Conservation (phyloP, 768 basidiomycete genomes). For the Sutorius australiensis region DNA sequence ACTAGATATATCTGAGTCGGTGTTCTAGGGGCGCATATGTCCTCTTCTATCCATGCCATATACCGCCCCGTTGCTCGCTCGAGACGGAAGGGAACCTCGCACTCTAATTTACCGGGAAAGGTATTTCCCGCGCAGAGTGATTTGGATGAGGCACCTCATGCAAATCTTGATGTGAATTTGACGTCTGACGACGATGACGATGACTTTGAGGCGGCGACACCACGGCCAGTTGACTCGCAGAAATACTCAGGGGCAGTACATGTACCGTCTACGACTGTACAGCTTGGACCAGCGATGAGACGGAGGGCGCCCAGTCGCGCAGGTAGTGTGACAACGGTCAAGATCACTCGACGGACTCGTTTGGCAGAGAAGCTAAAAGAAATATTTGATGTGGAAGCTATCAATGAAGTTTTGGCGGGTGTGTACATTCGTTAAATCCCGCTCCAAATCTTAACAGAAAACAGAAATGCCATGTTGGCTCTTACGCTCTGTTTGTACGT, state of each 20-base stretch:
- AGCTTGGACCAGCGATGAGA: slow-evolving; percentile 19
- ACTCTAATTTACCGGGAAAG: slow-evolving; percentile 11
- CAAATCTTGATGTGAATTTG: slow-evolving; percentile 31
- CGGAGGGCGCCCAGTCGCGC: slow-evolving; percentile 36
- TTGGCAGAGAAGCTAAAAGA: slow-evolving; percentile 87
- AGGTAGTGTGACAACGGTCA: slow-evolving; percentile 73
- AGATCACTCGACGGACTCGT: slow-evolving; percentile 59
- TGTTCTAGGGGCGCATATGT: slow-evolving; percentile 44
- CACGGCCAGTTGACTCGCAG: slow-evolving; percentile 32
- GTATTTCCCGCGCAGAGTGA: slow-evolving; percentile 9
- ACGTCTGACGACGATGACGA: slow-evolving; percentile 55
- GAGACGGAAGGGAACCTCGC: slow-evolving; percentile 37
- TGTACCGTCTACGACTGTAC: slow-evolving; percentile 5
- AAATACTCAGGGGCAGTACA: slow-evolving; percentile 6
- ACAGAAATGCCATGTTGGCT: slow-evolving; percentile 94
- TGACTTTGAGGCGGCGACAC: slow-evolving; percentile 56
- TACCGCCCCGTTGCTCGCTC: slow-evolving; percentile 76
- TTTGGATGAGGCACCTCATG: slow-evolving; percentile 32
- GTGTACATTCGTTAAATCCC: slow-evolving; percentile 21
- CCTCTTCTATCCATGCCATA: slow-evolving; percentile 87
- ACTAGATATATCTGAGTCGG: slow-evolving; percentile 1
- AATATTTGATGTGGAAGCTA: slow-evolving; percentile 77
- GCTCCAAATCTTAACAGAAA: slow-evolving; percentile 3
- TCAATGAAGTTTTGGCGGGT: slow-evolving; percentile 85
- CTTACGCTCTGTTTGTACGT: slow-evolving; percentile 82